Conservation (phyloP, 2,329 filamentous ascomycete genomes). For the Paraconiothyrium brasiliense region DNA sequence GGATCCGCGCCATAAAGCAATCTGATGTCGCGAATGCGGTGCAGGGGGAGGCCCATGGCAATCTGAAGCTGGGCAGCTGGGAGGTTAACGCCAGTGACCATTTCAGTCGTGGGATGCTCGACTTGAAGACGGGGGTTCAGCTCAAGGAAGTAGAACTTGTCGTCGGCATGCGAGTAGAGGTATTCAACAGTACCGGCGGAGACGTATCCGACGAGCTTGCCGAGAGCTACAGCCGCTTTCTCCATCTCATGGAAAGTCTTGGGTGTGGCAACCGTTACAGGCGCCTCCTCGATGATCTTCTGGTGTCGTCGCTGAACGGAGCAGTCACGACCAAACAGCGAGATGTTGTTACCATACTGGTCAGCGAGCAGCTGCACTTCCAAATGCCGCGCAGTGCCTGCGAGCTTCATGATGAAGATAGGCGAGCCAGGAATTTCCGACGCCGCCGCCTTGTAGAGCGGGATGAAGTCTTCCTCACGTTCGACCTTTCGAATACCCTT, state of each 20-base stretch:
- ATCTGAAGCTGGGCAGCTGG: slow-evolving; percentile 97
- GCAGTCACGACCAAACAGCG: slow-evolving; percentile 97
- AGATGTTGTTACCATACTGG: slow-evolving; percentile 99
- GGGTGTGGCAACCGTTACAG: slow-evolving; percentile 92
- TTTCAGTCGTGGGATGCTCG: slow-evolving; percentile 98
- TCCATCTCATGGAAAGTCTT: slow-evolving; percentile 96
- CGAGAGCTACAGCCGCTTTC: slow-evolving; percentile 91
- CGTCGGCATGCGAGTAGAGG: slow-evolving; percentile 95
- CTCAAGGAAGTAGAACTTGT: slow-evolving; percentile 99
- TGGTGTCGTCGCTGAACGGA: slow-evolving; percentile 98
- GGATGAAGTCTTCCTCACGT: slow-evolving; percentile 82
- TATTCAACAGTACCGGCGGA: slow-evolving; percentile 99
- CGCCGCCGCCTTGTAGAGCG: slow-evolving; percentile 92
- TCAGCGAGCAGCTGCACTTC: slow-evolving; percentile 97
- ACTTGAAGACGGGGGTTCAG: slow-evolving; percentile 99
- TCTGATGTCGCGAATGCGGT: slow-evolving; percentile 95
- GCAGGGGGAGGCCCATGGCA: slow-evolving; percentile 96
- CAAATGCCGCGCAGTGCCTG: slow-evolving; percentile 93
- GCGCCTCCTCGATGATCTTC: slow-evolving; percentile 99
- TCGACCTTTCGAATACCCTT: slow-evolving; percentile 98
- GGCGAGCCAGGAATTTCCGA: slow-evolving; percentile 98
- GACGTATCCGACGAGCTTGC: slow-evolving; percentile 94
- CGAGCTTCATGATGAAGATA: slow-evolving; percentile 99
- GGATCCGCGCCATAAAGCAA: slow-evolving; percentile 96
- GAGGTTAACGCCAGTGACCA: slow-evolving; percentile 97